phyloP scores from a whole-genome alignment of 2,329 filamentous ascomycete species.

The Neoascochyta sp. region DNA sequence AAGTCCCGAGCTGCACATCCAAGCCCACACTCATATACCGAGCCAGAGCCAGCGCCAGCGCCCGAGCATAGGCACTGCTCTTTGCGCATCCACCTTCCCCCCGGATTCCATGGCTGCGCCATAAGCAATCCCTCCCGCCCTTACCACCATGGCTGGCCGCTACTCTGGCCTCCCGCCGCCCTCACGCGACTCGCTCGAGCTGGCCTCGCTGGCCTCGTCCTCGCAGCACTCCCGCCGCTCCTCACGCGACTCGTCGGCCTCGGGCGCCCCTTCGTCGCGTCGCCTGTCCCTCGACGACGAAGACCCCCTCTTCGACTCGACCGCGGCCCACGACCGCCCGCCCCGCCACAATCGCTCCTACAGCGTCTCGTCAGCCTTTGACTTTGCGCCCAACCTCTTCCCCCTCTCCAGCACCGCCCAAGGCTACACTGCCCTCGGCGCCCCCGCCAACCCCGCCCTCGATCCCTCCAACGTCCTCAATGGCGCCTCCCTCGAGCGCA shows the following conservation, averaged over 20 bases:
- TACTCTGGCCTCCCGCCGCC: slow-evolving; percentile 39
- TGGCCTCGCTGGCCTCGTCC: slow-evolving; percentile 88
- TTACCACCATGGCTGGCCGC: slow-evolving; percentile 37
- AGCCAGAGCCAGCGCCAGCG: too few species aligned
- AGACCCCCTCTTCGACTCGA: slow-evolving; percentile 63
- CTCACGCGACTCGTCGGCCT: slow-evolving; percentile 70
- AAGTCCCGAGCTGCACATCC: too few species aligned
- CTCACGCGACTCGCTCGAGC: slow-evolving; percentile 87
- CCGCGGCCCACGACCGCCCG: slow-evolving; percentile 45
- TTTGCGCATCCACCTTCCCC: too few species aligned
- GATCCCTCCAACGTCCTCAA: slow-evolving; percentile 57
- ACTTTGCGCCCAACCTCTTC: slow-evolving; percentile 90
- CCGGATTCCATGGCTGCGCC: slow-evolving; percentile 28
- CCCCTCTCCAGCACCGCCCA: slow-evolving; percentile 79
- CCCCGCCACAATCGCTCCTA: slow-evolving; percentile 65
- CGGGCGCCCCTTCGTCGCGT: slow-evolving; percentile 89
- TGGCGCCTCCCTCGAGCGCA: slow-evolving; percentile 84
- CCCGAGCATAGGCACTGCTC: too few species aligned
- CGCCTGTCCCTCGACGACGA: slow-evolving; percentile 84
- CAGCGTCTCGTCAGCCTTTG: slow-evolving; percentile 89
- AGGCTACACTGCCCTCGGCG: slow-evolving; percentile 79
- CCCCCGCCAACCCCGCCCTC: slow-evolving; percentile 58
- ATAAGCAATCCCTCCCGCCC: slow-evolving; percentile 1
- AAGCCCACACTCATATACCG: too few species aligned
- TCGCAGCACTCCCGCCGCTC: slow-evolving; percentile 62